Conservation (phyloP, 1,284 basidiomycete genomes). For the Malassezia cuniculi region DNA sequence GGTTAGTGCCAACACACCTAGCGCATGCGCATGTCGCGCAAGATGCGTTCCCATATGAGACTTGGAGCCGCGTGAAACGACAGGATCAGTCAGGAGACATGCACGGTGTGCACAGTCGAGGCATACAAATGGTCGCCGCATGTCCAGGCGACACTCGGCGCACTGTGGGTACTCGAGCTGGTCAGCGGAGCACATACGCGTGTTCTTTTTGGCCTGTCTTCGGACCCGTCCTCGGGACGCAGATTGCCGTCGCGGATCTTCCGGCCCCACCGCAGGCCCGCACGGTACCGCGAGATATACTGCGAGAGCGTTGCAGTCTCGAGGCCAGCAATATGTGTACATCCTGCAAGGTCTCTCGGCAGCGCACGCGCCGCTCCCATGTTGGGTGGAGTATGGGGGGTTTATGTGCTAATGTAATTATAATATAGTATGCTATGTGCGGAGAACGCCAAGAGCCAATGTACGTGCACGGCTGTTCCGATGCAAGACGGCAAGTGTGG, state of each 20-base stretch:
- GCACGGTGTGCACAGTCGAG: conserved; percentile 30
- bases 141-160: conserved; percentile 20
- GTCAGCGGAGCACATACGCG: conserved; percentile 1
- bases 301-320: conserved; percentile 3
- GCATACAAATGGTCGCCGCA: conserved; percentile 39
- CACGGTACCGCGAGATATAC: conserved; percentile 24
- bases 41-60: conserved; percentile 15
- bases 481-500: no score
- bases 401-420: no score
- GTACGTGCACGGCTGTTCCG: no score
- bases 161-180: conserved; percentile 37
- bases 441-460: no score
- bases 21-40: conserved; percentile 8
- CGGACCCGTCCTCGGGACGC: conserved; percentile 16
- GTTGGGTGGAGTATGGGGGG: no score
- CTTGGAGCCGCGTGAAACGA: conserved; percentile 1
- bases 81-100: conserved; percentile 25
- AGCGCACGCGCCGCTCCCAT: not conserved
- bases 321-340: conserved; percentile 3
- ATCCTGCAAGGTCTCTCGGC: conserved; percentile 4
- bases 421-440: no score
- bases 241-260: conserved; percentile 25
- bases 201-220: conserved; percentile 14
- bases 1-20: conserved; percentile 9
- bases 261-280: conserved; percentile 30